Percentiles rank a stretch among this genome's conserved stretches.
phyloP scores from a whole-genome alignment of 164 flowering plant genomes.

The Vitis labrusca region DNA sequence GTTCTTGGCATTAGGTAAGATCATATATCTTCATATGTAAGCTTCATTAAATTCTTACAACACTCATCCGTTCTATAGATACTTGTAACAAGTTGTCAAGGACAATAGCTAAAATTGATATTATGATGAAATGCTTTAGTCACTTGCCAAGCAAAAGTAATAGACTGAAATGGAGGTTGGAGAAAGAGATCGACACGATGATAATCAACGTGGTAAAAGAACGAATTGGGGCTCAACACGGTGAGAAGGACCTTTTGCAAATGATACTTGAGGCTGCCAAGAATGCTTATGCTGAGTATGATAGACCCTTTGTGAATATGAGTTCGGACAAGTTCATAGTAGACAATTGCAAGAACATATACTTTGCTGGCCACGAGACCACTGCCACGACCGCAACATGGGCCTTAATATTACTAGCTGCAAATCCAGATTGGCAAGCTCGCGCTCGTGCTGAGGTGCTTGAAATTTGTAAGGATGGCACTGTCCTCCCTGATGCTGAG shows the following conservation, averaged over 20 bases:
- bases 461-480: slow-evolving; percentile 25
- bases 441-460: slow-evolving; percentile 50
- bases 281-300: slow-evolving; percentile 7
- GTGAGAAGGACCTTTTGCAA: slow-evolving; percentile 47
- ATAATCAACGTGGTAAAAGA: slow-evolving; percentile 35
- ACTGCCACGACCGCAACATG: slow-evolving; percentile 48
- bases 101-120: too few relatives aligned
- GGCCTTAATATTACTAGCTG: slow-evolving; percentile 48
- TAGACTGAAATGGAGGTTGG: slow-evolving; percentile 37
- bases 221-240: slow-evolving; percentile 10
- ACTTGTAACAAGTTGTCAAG: too few relatives aligned
- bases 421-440: slow-evolving; percentile 55
- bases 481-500: slow-evolving; percentile 23
- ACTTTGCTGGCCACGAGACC: slow-evolving; percentile 62
- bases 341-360: slow-evolving; percentile 61
- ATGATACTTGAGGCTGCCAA: slow-evolving; percentile 44
- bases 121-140: slow-evolving; percentile 6
- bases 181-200: slow-evolving; percentile 34
- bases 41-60: too few relatives aligned
- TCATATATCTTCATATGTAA: too few relatives aligned
- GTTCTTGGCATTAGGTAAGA: slow-evolving; percentile 28
- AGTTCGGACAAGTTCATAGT: slow-evolving; percentile 37
- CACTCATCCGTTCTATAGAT: too few relatives aligned
- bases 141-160: slow-evolving; percentile 36
- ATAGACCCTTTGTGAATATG: slow-evolving; percentile 7